Conservation (phyloP, 2,329 filamentous ascomycete genomes). For the Dactylellina cionopaga region DNA sequence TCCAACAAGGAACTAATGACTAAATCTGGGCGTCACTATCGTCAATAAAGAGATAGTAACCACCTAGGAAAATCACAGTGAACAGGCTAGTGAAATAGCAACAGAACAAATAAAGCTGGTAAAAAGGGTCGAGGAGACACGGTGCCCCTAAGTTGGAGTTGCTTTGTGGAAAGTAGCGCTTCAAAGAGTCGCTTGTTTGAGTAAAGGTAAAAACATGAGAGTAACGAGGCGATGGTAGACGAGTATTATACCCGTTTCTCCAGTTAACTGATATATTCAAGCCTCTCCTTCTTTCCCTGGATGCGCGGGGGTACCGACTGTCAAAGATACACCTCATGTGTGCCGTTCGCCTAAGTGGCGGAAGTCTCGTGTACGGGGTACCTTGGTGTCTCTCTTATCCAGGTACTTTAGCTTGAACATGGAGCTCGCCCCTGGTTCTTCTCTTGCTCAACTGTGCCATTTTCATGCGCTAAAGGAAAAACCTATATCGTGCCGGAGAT, state of each 20-base stretch:
- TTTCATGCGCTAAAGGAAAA: conserved; percentile 4
- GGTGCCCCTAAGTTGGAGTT: not conserved
- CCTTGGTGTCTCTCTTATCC: not conserved
- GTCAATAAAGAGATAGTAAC: conserved; percentile 41
- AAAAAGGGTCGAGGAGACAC: not conserved
- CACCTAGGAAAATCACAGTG: not conserved
- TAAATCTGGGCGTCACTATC: conserved; percentile 5
- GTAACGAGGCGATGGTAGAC: conserved; percentile 18
- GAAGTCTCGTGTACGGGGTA: not conserved
- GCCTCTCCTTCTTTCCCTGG: not conserved
- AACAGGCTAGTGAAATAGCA: not conserved
- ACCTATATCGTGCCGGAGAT: conserved; percentile 9
- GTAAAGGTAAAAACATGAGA: not conserved
- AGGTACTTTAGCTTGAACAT: not conserved
- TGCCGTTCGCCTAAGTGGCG: conserved; percentile 25
- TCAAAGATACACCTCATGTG: conserved; percentile 18
- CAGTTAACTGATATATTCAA: not conserved
- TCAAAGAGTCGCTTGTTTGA: conserved; percentile 23
- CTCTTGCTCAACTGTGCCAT: not conserved
- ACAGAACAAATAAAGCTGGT: not conserved
- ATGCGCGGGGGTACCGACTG: not conserved
- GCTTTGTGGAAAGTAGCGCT: conserved; percentile 1
- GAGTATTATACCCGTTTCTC: conserved; percentile 38
- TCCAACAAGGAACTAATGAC: not conserved
- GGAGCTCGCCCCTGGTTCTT: not conserved